A percentile compares a stretch with the other conserved stretches of the same genome.
Conservation (phyloP, 192 early-diverging fungal genomes). For the Irineochytrium annulatum region DNA sequence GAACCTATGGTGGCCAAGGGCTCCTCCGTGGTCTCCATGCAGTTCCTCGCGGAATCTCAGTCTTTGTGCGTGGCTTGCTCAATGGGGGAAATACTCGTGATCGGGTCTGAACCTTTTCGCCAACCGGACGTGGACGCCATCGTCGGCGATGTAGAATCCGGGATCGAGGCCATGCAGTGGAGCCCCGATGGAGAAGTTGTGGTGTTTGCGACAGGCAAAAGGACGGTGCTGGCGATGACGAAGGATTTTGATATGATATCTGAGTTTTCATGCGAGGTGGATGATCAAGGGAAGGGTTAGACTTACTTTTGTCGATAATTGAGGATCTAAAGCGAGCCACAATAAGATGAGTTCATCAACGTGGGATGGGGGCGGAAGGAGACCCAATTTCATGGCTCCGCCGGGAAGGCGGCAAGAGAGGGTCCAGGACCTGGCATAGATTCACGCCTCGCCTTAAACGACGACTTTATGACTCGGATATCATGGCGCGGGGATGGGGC, state of each 20-base stretch:
- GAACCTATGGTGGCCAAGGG: conserved; percentile 12
- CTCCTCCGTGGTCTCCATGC: conserved; percentile 9
- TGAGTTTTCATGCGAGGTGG: conserved; percentile 52
- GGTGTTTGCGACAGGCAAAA: conserved; percentile 54
- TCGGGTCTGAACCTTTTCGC: conserved; percentile 5
- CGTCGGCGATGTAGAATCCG: conserved; percentile 73
- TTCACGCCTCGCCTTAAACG: conserved; percentile 42
- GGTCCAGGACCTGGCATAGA: conserved; percentile 32
- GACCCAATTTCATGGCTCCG: conserved; percentile 95
- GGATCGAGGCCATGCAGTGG: conserved; percentile 71
- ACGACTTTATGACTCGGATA: conserved; percentile 69
- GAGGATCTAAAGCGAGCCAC: background rate
- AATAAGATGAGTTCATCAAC: conserved; percentile 57
- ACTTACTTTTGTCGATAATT: background rate
- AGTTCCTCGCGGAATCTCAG: conserved; percentile 49
- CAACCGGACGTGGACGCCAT: conserved; percentile 36
- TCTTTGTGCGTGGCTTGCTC: conserved; percentile 39
- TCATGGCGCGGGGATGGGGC: conserved; percentile 91
- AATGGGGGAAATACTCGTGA: conserved; percentile 45
- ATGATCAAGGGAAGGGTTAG: background rate
- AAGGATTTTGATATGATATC: conserved; percentile 86
- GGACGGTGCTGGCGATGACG: conserved; percentile 81
- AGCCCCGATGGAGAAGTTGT: conserved; percentile 88
- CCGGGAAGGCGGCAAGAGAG: conserved; percentile 68
- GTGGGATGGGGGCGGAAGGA: conserved; percentile 98